phyloP scores from a whole-genome alignment of 2,329 filamentous ascomycete genomes.

The Alternaria triticina region DNA sequence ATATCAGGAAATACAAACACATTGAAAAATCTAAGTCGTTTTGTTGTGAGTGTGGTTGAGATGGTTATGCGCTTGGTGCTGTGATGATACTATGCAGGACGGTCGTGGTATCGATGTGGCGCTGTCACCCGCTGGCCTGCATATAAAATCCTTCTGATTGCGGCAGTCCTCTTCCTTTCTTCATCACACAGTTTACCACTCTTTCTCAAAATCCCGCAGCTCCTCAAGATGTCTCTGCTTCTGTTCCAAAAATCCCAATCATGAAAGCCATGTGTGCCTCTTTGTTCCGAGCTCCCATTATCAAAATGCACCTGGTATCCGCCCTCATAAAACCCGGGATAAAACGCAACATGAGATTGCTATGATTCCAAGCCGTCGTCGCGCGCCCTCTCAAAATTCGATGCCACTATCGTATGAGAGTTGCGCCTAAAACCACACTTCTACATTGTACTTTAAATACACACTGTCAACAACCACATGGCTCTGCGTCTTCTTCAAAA shows the following conservation, averaged over 20 bases:
- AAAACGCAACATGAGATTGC: not conserved
- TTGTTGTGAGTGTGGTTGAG: not conserved
- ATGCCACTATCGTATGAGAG: not conserved
- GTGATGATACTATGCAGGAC: not conserved
- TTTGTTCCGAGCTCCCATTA: not conserved
- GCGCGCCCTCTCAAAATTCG: no score
- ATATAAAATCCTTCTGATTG: not conserved
- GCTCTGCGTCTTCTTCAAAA: not conserved
- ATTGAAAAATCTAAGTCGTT: not conserved
- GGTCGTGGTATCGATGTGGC: no score
- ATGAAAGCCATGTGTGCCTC: not conserved
- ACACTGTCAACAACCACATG: not conserved
- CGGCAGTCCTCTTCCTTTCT: no score
- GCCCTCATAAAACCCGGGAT: not conserved
- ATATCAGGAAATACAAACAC: not conserved
- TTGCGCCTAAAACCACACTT: not conserved
- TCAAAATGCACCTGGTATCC: not conserved
- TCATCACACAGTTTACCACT: no score
- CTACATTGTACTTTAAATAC: not conserved
- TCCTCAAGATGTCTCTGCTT: no score
- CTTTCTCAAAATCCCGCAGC: no score
- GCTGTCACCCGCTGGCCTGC: not conserved
- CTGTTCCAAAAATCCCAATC: no score
- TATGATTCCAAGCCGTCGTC: not conserved
- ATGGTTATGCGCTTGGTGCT: no score